Evolutionary conservation across 2,329 filamentous ascomycete genomes (phyloP).

Genomic region (Escovopsis weberi): DNA sequence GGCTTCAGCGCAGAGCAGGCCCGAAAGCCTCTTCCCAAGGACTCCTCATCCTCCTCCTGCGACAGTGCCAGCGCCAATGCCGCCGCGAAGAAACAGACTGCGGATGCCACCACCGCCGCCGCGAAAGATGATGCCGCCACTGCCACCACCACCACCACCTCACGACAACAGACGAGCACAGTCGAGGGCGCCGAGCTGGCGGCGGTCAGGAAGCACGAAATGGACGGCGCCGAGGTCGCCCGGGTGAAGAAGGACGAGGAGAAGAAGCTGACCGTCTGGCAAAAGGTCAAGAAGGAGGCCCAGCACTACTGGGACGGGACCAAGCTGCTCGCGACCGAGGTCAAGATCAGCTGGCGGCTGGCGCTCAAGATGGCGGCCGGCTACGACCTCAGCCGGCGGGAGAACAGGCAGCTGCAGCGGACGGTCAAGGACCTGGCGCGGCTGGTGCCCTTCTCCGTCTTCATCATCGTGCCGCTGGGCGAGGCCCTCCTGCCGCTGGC

Average conservation of each 20-base stretch:
- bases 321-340: conserved; percentile 81
- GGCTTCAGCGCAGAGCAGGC: conserved; percentile 85
- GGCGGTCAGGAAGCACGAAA: conserved; percentile 44
- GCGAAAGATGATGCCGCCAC: conserved; percentile 14
- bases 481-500: conserved; percentile 86
- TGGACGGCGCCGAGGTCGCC: conserved; percentile 40
- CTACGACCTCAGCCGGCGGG: conserved; percentile 88
- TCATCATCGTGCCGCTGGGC: conserved; percentile 91
- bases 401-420: conserved; percentile 81
- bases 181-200: conserved; percentile 35
- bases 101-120: conserved; percentile 11
- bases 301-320: conserved; percentile 98
- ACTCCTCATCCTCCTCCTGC: conserved; percentile 16
- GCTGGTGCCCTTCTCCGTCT: conserved; percentile 89
- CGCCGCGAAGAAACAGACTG: conserved; percentile 17
- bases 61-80: conserved; percentile 4
- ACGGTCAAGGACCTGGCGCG: conserved; percentile 90
- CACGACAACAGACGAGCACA: conserved; percentile 28
- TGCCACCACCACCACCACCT: conserved; percentile 21
- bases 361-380: conserved; percentile 96
- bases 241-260: conserved; percentile 46
- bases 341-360: conserved; percentile 80
- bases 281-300: conserved; percentile 89
- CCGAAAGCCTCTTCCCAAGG: conserved; percentile 63
- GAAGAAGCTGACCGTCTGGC: conserved; percentile 76